phyloP scores from a whole-genome alignment of 305 asterid genomes.

The Fraxinus floribunda region DNA sequence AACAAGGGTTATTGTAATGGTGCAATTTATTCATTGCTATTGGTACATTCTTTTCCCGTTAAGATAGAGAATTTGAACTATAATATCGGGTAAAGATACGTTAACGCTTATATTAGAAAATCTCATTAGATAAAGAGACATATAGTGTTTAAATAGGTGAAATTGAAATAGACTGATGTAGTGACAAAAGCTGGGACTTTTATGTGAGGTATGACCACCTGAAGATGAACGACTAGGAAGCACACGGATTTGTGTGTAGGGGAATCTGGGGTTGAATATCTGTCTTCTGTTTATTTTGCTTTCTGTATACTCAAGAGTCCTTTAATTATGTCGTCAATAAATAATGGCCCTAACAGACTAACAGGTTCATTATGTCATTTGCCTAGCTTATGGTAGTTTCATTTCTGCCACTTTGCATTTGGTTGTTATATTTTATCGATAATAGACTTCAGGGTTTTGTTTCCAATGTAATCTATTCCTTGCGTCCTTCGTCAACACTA shows the following conservation, averaged over 20 bases:
- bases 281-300: neutral
- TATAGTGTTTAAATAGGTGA: neutral
- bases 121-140: neutral
- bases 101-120: neutral
- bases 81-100: neutral
- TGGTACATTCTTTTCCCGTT: neutral
- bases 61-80: neutral
- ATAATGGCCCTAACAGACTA: neutral
- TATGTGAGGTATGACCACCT: neutral
- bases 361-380: neutral
- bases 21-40: neutral
- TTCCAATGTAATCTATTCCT: neutral
- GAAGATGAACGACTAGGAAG: neutral
- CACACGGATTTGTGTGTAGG: neutral
- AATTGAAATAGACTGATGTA: neutral
- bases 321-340: neutral
- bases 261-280: neutral
- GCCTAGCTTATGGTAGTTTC: neutral
- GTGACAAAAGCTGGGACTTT: neutral
- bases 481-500: neutral
- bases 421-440: neutral
- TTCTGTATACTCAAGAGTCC: neutral
- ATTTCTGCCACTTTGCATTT: neutral
- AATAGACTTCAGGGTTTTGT: neutral
- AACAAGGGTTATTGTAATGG: neutral